Evolutionary conservation across 495 filamentous ascomycete genomes (phyloP).

Genomic region (Aspergillus leporis): DNA sequence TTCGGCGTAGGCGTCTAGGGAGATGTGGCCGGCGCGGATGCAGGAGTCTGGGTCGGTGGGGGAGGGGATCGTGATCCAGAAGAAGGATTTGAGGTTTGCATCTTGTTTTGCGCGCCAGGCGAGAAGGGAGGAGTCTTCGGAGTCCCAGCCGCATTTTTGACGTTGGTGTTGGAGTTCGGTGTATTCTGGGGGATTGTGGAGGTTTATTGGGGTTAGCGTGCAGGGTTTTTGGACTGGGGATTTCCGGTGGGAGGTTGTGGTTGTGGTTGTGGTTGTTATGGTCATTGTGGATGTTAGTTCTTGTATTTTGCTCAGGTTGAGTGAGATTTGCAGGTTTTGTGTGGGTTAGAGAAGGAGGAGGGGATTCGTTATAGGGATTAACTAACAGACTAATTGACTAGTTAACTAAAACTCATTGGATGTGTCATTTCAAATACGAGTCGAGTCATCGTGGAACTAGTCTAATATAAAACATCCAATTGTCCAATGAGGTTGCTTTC

Average conservation of each 20-base stretch:
- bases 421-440: too few species aligned
- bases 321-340: too few species aligned
- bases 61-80: conserved; percentile 24
- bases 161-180: conserved; percentile 9
- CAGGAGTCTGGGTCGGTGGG: neutral
- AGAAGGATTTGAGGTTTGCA: conserved; percentile 24
- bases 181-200: conserved; percentile 7
- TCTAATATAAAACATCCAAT: too few species aligned
- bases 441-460: too few species aligned
- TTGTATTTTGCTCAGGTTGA: too few species aligned
- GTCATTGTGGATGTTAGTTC: too few species aligned
- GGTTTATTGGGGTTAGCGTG: conserved; percentile 5
- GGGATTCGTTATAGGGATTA: too few species aligned
- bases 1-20: conserved; percentile 25
- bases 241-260: neutral
- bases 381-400: too few species aligned
- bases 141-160: conserved; percentile 11
- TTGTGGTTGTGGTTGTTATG: neutral
- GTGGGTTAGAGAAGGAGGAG: too few species aligned
- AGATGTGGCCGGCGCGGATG: conserved; percentile 27
- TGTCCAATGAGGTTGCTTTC: too few species aligned
- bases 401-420: too few species aligned
- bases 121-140: conserved; percentile 11
- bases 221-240: too few species aligned
- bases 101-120: conserved; percentile 22